phyloP scores from a whole-genome alignment of 2,329 filamentous ascomycete genomes.

The Penicillium sp. region DNA sequence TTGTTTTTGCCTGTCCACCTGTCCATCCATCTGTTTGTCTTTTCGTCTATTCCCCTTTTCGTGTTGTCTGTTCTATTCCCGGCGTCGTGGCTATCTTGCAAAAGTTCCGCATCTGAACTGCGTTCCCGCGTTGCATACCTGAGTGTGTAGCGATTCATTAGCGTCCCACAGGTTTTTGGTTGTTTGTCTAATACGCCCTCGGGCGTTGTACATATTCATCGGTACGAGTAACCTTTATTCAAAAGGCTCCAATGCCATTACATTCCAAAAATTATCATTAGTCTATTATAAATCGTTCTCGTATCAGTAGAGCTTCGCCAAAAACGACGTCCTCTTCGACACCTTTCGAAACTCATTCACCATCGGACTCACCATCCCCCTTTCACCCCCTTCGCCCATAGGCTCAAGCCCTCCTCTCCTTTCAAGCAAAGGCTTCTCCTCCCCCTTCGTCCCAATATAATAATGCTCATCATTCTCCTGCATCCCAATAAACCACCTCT shows the following conservation, averaged over 20 bases:
- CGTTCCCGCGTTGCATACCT: constrained; percentile 12
- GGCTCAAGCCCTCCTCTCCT: constrained; percentile 1
- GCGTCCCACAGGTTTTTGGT: constrained; percentile 14
- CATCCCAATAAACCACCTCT: constrained; percentile 47
- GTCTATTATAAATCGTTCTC: neutral
- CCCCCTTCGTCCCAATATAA: constrained; percentile 46
- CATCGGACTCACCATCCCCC: constrained; percentile 30
- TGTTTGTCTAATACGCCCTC: neutral
- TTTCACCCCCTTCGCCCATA: constrained; percentile 13
- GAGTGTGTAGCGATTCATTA: constrained; percentile 21
- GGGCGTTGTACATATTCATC: constrained; percentile 14
- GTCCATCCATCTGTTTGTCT: too few species aligned
- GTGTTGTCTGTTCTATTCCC: constrained; percentile 10
- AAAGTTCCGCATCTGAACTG: constrained; percentile 10
- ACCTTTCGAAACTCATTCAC: constrained; percentile 37
- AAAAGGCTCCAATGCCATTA: neutral
- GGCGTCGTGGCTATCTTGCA: constrained; percentile 15
- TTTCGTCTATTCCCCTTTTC: neutral
- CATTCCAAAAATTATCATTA: neutral
- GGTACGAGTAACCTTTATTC: constrained; percentile 1
- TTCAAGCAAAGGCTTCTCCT: constrained; percentile 16
- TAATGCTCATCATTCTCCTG: constrained; percentile 55
- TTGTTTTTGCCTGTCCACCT: too few species aligned
- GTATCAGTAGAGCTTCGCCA: constrained; percentile 29
- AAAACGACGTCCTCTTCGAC: constrained; percentile 27